Base-by-base conservation (phyloP, 805 yeast species). In the Candida piceae region DNA sequence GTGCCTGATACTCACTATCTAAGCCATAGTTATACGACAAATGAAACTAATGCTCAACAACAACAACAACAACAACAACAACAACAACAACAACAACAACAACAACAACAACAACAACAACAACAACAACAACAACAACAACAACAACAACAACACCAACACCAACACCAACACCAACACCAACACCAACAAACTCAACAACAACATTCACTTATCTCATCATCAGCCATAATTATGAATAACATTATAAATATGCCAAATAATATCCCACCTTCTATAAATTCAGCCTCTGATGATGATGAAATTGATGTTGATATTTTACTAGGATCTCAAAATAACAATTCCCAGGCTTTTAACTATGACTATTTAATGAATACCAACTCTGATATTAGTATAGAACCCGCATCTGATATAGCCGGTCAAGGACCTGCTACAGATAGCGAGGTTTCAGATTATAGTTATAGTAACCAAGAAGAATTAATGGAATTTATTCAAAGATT, bases 241-340 rank as follows among this genome's bases (percentile, higher is more conserved):
- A 52, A 62, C 27, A 65, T 59, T 5, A 34, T 66, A 15, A 58
- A 58, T 23, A 43, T 57, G 3, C 60, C 62, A 23, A 55, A 48
- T 41, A 55, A 59, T 32, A 58, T 62, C 5, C 68, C 69, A 2
- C 70, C 72, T 5, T 62, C 70, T 3, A 44, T 65, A 16, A 52
- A 59, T 9, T 55, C 66, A 16, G 57, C 50, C 31, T 58, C 63
- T 11, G 56, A 55, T 34, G 64, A 43, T 13, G 49, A 53, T 16
- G 50, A 42, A 17, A 25, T 41, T 15, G 23, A 35, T 13, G 15
- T 29, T 7, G 42, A 29, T 16, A 21, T n/a, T n/a, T n/a, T n/a
- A n/a, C n/a, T n/a, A n/a, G n/a, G n/a, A n/a, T n/a, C n/a, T n/a
- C n/a, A n/a, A n/a, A n/a, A n/a, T n/a, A n/a, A n/a, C n/a, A n/a